phyloP scores from a whole-genome alignment of 2,329 filamentous ascomycete species.

The Phoma sp. region DNA sequence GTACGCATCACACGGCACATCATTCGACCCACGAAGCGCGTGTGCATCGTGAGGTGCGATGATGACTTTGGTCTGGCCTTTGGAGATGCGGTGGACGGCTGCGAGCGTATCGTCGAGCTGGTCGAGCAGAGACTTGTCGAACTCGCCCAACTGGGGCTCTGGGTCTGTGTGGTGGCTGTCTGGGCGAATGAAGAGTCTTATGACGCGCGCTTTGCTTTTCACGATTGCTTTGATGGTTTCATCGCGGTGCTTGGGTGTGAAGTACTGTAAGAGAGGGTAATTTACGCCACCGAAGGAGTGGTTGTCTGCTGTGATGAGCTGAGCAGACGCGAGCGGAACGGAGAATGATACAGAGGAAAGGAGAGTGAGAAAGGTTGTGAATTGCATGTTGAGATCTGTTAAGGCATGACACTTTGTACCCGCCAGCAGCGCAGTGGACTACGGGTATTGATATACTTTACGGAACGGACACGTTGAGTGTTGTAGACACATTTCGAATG shows the following conservation, averaged over 20 bases:
- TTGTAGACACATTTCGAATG: constrained; percentile 34
- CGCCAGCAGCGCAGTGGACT: constrained; percentile 5
- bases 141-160: constrained; percentile 38
- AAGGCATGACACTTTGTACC: constrained; percentile 10
- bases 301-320: constrained; percentile 38
- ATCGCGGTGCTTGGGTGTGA: constrained; percentile 35
- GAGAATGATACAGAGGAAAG: constrained; percentile 24
- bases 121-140: constrained; percentile 42
- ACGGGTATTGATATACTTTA: constrained; percentile 29
- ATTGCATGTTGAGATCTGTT: constrained; percentile 31
- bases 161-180: constrained; percentile 40
- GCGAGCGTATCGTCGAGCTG: constrained; percentile 45
- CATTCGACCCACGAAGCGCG: constrained; percentile 40
- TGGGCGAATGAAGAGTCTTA: constrained; percentile 43
- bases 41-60: constrained; percentile 46
- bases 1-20: constrained; percentile 44
- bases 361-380: constrained; percentile 25
- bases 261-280: constrained; percentile 41
- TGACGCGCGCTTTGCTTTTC: constrained; percentile 38
- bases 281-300: constrained; percentile 47
- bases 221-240: constrained; percentile 40
- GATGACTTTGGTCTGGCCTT: constrained; percentile 46
- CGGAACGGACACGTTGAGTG: constrained; percentile 44
- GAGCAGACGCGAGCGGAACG: constrained; percentile 20
- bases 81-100: constrained; percentile 43